phyloP scores from a whole-genome alignment of 495 filamentous ascomycete genomes.

The Aeminium ludgeri region DNA sequence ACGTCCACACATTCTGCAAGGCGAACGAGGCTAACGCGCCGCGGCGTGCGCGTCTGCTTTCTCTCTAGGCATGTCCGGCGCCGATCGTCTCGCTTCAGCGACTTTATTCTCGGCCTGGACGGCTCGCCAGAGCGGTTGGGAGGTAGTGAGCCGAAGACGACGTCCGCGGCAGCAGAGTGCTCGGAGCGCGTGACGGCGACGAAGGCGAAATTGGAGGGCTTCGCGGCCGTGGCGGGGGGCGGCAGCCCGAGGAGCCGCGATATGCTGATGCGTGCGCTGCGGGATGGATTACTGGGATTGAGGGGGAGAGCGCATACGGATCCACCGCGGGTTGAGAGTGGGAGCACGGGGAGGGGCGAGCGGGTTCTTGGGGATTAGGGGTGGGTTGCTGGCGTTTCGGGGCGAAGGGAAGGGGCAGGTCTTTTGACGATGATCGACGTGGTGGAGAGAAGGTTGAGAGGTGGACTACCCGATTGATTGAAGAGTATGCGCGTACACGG shows the following conservation, averaged over 20 bases:
- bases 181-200: background rate
- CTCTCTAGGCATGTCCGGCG: slow-evolving; percentile 6
- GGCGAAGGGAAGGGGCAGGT: background rate
- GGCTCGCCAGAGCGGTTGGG: background rate
- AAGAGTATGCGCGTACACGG: background rate
- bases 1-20: too few relatives aligned
- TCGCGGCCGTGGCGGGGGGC: background rate
- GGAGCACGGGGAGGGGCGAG: background rate
- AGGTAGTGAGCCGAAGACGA: slow-evolving; percentile 4
- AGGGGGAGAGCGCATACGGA: slow-evolving; percentile 11
- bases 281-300: slow-evolving; percentile 1
- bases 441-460: background rate
- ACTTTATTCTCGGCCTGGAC: slow-evolving; percentile 1
- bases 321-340: slow-evolving; percentile 11
- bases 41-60: too few relatives aligned
- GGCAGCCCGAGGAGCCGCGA: background rate
- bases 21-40: too few relatives aligned
- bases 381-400: slow-evolving; percentile 1
- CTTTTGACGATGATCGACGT: background rate
- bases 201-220: background rate
- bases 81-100: slow-evolving; percentile 3
- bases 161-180: background rate
- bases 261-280: background rate
- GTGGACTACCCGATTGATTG: background rate
- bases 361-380: too few relatives aligned